These are phyloP conservation scores for Astragalus glycyphyllos DNA, from an alignment of 306 rosid species.

Conservation along the genomic window DNA sequence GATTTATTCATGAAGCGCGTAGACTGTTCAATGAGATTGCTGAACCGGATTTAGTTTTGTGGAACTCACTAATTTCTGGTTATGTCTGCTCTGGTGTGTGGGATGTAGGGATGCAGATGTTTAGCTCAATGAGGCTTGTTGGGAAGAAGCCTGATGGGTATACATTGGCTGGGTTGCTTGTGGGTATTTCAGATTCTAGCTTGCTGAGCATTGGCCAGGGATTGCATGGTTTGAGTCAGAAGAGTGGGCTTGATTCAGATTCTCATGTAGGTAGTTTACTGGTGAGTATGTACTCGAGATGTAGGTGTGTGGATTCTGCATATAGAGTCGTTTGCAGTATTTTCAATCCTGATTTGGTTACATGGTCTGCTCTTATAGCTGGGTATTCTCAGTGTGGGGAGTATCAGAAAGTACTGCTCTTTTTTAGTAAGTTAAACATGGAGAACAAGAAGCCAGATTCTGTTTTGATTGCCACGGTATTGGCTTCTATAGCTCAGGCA, in stretches of 20 bases:
- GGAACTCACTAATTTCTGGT: constrained; percentile 84
- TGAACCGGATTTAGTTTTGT: constrained; percentile 74
- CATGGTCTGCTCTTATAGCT: constrained; percentile 82
- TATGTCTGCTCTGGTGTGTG: constrained; percentile 65
- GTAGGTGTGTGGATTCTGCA: constrained; percentile 67
- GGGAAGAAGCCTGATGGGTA: constrained; percentile 73
- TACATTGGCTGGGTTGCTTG: constrained; percentile 77
- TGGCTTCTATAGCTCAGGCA: constrained; percentile 73
- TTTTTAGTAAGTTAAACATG: constrained; percentile 66
- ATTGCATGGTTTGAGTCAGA: constrained; percentile 68
- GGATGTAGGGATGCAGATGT: constrained; percentile 61
- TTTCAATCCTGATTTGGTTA: constrained; percentile 76
- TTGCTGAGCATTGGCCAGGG: constrained; percentile 64
- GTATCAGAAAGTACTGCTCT: constrained; percentile 51
- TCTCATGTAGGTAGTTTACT: constrained; percentile 71
- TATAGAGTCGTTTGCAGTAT: constrained; percentile 62
- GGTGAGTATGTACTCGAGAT: constrained; percentile 86
- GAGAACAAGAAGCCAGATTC: constrained; percentile 65
- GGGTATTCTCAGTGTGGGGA: constrained; percentile 80
- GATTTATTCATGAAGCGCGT: constrained; percentile 64
- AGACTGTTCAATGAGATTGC: constrained; percentile 64
- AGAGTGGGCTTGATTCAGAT: constrained; percentile 62
- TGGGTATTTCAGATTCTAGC: constrained; percentile 58
- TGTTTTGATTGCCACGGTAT: constrained; percentile 69
- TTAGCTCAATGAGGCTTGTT: constrained; percentile 59